Evolutionary conservation across 805 yeast species (phyloP).

Genomic region (Candida stauntonica): DNA sequence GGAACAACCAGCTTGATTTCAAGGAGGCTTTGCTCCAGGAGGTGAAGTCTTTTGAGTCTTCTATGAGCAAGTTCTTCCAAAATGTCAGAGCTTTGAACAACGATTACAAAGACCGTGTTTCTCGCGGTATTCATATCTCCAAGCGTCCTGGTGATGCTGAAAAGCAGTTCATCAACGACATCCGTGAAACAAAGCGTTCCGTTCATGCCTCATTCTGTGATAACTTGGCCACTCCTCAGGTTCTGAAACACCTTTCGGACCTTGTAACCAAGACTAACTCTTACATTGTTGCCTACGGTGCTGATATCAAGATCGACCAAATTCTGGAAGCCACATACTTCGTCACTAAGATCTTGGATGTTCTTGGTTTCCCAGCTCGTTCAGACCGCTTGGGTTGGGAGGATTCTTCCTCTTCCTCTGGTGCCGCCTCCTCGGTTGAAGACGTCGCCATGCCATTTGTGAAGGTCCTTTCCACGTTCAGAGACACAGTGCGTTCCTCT

Average conservation of each 20-base stretch:
- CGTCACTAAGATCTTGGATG: slow-evolving; percentile 62
- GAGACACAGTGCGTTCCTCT: slow-evolving; percentile 72
- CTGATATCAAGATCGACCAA: slow-evolving; percentile 58
- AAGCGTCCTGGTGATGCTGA: slow-evolving; percentile 59
- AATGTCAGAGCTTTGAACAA: slow-evolving; percentile 76
- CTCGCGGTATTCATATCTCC: slow-evolving; percentile 47
- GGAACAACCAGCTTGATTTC: slow-evolving; percentile 93
- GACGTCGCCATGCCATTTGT: slow-evolving; percentile 77
- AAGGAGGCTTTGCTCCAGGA: slow-evolving; percentile 75
- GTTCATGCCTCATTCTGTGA: slow-evolving; percentile 85
- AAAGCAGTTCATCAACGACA: slow-evolving; percentile 46
- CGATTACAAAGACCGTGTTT: slow-evolving; percentile 54
- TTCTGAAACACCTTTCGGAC: slow-evolving; percentile 58
- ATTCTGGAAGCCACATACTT: slow-evolving; percentile 60
- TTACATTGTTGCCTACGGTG: slow-evolving; percentile 55
- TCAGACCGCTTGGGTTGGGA: slow-evolving; percentile 80
- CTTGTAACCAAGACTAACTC: slow-evolving; percentile 68
- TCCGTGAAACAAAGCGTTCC: slow-evolving; percentile 47
- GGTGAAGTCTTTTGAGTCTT: slow-evolving; percentile 69
- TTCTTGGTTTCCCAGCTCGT: slow-evolving; percentile 75
- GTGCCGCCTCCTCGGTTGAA: slow-evolving; percentile 39
- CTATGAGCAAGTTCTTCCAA: slow-evolving; percentile 78
- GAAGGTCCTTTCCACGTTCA: slow-evolving; percentile 68
- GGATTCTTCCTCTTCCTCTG: slow-evolving; percentile 30
- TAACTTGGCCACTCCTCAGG: slow-evolving; percentile 77